Evolutionary conservation across 176 grass and related monocot genomes (phyloP), one percentile per base, ranked within the genome.

Genomic region (Thalia dealbata): DNA sequence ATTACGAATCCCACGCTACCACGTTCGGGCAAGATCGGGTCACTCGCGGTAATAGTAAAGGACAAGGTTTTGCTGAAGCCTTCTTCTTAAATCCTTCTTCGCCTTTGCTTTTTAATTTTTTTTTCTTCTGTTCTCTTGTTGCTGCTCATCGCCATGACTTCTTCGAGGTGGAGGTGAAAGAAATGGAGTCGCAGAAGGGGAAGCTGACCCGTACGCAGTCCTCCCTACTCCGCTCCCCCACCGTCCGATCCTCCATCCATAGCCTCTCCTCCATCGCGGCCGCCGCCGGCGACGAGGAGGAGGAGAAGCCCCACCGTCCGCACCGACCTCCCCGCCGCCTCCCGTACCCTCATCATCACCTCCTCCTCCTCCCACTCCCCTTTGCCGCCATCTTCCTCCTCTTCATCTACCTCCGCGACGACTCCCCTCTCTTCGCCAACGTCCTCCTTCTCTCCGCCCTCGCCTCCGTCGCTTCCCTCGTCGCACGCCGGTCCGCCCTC

Each of bases 241-340:
- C 48, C 51, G 45, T 55, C 9, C 72, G 29, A 27, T 74, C 72
- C 52, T 60, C 27, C 72, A 35, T 58, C 72, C 30, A 60, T 19
- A 74, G 72, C 72, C 72, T 74, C 30, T 59, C 72, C 25, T 59
- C 72, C 72, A 14, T 74, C 52, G 52, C 67, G 42, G 67, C 26
- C 52, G 72, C 55, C 52, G 52, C 42, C 67, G 67, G 15, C 30
- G 72, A 41, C 1, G 72, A 60, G 16, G 72, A 74, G 50, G 72
- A 74, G 30, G 52, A 74, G 72, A 74, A 74, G 54, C 72, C 52
- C 3, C 72, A 35, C 54, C 72, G 52, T 29, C 29, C 52, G 9
- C 52, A 4, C 18, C 52, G 67, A 42, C 23, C 23, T 15, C 32
- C 32, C 32, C 32, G 32, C 1, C 32, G 32, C 32, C 67, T 22